A percentile compares a stretch with the other conserved stretches of the same genome.
phyloP scores from a whole-genome alignment of 2,329 filamentous ascomycete genomes.

The Colletotrichum noveboracense region DNA sequence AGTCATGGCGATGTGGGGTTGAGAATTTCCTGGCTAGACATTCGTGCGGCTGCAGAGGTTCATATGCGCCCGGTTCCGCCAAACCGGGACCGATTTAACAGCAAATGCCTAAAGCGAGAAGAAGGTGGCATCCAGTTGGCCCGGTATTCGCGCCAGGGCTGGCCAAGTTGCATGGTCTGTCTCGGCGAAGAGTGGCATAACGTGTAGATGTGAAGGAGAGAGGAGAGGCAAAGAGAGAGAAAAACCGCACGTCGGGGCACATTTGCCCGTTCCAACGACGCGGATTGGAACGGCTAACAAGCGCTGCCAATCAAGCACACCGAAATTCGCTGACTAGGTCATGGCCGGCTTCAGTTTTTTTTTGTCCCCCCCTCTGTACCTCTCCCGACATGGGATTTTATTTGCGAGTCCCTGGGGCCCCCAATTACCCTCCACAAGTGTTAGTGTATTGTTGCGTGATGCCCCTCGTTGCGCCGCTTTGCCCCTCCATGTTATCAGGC shows the following conservation, averaged over 20 bases:
- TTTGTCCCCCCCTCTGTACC: background rate
- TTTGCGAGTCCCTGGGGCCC: background rate
- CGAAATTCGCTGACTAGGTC: background rate
- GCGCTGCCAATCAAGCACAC: conserved; percentile 12
- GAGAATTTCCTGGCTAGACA: conserved; percentile 1
- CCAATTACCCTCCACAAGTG: background rate
- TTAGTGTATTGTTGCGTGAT: background rate
- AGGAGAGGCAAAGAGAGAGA: background rate
- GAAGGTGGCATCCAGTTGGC: background rate
- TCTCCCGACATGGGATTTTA: background rate
- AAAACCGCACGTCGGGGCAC: conserved; percentile 1
- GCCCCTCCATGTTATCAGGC: background rate
- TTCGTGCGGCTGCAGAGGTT: conserved; percentile 14
- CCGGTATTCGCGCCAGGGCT: background rate
- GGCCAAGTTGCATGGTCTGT: background rate
- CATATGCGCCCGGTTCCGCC: background rate
- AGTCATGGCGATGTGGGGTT: background rate
- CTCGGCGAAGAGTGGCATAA: background rate
- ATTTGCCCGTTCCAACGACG: conserved; percentile 17
- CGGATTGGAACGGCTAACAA: conserved; percentile 14
- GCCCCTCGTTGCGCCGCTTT: background rate
- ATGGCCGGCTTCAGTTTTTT: background rate
- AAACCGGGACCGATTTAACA: background rate
- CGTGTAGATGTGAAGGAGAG: background rate
- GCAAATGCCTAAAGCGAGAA: background rate